A percentile compares a stretch with the other conserved stretches of the same genome.
These are phyloP conservation scores for Exserohilum turcica DNA, from an alignment of 2,329 filamentous ascomycete species.

Conservation along the genomic window DNA sequence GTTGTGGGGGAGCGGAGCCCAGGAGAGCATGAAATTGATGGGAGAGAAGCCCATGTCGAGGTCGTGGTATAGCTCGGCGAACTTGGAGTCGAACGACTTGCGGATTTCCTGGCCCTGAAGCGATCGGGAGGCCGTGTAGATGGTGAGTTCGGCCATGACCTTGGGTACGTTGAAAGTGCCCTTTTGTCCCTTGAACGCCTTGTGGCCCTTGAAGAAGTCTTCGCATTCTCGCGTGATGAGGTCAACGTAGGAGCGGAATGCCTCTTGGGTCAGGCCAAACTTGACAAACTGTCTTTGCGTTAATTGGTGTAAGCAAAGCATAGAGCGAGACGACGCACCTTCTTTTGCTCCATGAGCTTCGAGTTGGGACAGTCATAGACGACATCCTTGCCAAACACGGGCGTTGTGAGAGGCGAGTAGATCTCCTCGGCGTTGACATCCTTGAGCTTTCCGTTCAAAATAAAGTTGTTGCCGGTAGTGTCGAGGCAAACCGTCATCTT, in stretches of 20 bases:
- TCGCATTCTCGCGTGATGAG: constrained; percentile 77
- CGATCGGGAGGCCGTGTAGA: constrained; percentile 85
- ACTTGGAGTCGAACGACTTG: constrained; percentile 76
- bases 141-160: constrained; percentile 83
- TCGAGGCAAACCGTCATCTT: constrained; percentile 87
- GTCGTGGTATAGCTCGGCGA: constrained; percentile 84
- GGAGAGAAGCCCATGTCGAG: constrained; percentile 89
- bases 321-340: constrained; percentile 59
- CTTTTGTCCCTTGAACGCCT: constrained; percentile 69
- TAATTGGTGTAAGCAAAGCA: constrained; percentile 1
- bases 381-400: constrained; percentile 80
- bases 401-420: constrained; percentile 74
- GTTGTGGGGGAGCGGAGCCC: constrained; percentile 89
- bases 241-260: constrained; percentile 76
- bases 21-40: constrained; percentile 88
- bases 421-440: constrained; percentile 91
- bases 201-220: constrained; percentile 71
- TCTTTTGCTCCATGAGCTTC: constrained; percentile 96
- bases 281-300: constrained; percentile 70
- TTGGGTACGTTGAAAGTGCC: constrained; percentile 75
- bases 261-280: constrained; percentile 74
- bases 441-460: constrained; percentile 86
- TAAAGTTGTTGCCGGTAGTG: constrained; percentile 84
- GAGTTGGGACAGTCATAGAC: constrained; percentile 90
- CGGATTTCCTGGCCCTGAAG: constrained; percentile 86